Conservation (phyloP, 179 eudicot genomes). For the Beta lomatogona region DNA sequence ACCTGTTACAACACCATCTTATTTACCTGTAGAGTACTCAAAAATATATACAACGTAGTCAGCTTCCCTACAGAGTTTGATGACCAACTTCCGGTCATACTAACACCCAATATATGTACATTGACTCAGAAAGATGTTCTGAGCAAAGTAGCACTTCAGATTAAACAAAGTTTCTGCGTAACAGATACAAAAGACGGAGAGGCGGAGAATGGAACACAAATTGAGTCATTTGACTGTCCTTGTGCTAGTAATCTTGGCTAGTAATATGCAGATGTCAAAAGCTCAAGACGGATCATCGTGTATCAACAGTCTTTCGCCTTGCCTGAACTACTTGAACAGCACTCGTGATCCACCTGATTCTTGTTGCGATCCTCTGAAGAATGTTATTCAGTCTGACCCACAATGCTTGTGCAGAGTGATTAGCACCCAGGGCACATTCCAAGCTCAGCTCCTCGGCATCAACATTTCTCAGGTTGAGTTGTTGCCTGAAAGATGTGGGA, state of each 20-base stretch:
- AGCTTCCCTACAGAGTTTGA: slow-evolving; percentile 27
- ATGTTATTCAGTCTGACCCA: slow-evolving; percentile 49
- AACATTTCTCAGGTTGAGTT: slow-evolving; percentile 56
- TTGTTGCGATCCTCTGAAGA: slow-evolving; percentile 69
- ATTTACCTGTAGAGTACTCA: slow-evolving; percentile 2
- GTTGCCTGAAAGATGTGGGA: slow-evolving; percentile 70
- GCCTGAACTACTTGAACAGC: slow-evolving; percentile 54
- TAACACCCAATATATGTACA: slow-evolving; percentile 14
- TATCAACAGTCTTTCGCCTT: slow-evolving; percentile 52
- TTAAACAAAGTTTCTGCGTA: not conserved
- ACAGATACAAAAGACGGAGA: not conserved
- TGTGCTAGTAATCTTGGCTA: slow-evolving; percentile 19
- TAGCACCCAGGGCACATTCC: slow-evolving; percentile 52
- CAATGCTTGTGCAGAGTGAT: slow-evolving; percentile 68
- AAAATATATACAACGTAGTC: not conserved
- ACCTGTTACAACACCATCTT: not conserved
- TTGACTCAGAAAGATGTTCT: too few species aligned
- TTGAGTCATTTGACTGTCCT: slow-evolving; percentile 8
- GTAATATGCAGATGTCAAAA: not conserved
- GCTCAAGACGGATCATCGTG: slow-evolving; percentile 41
- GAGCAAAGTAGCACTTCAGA: not conserved
- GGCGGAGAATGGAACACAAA: slow-evolving; percentile 14
- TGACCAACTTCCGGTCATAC: slow-evolving; percentile 28
- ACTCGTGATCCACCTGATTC: slow-evolving; percentile 44
- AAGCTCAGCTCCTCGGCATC: slow-evolving; percentile 61